Evolutionary conservation across 108 stramenopile species (phyloP).

Genomic region (Seminavis robusta): DNA sequence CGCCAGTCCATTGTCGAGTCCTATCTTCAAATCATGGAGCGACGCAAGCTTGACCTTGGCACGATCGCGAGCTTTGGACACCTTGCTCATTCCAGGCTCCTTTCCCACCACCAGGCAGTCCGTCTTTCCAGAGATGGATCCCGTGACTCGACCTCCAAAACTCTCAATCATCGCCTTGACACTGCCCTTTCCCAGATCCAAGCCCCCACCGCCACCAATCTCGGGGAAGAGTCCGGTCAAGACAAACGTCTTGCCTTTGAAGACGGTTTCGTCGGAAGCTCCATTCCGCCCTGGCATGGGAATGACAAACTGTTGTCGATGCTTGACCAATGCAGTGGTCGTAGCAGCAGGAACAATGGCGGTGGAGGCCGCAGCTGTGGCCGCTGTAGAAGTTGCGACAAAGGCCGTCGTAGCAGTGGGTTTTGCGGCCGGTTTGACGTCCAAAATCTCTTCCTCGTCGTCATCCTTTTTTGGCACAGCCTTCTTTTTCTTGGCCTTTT

Average conservation of each 20-base stretch:
- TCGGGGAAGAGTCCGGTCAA: constrained; percentile 62
- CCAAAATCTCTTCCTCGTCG: background rate
- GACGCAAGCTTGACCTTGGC: too few relatives aligned
- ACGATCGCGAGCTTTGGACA: constrained; percentile 29
- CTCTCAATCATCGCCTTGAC: constrained; percentile 40
- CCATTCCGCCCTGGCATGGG: constrained; percentile 49
- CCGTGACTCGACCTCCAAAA: constrained; percentile 47
- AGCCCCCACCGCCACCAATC: constrained; percentile 54
- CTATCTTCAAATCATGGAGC: too few relatives aligned
- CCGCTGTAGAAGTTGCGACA: background rate
- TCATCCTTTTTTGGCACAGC: background rate
- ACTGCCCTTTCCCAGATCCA: constrained; percentile 43
- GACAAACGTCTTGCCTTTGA: constrained; percentile 42
- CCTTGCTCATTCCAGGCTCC: constrained; percentile 54
- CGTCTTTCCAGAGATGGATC: constrained; percentile 40
- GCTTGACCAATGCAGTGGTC: constrained; percentile 3
- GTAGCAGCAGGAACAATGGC: background rate
- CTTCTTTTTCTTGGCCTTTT: too few relatives aligned
- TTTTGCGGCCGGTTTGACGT: constrained; percentile 3
- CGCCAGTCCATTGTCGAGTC: too few relatives aligned
- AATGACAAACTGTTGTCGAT: constrained; percentile 20
- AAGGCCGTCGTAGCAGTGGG: background rate
- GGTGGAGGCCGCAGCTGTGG: background rate
- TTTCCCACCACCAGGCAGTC: constrained; percentile 52
- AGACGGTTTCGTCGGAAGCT: constrained; percentile 18